These are phyloP conservation scores for Purpureocillium lavendulum DNA, from an alignment of 2,329 filamentous ascomycete genomes.

Conservation along the genomic window DNA sequence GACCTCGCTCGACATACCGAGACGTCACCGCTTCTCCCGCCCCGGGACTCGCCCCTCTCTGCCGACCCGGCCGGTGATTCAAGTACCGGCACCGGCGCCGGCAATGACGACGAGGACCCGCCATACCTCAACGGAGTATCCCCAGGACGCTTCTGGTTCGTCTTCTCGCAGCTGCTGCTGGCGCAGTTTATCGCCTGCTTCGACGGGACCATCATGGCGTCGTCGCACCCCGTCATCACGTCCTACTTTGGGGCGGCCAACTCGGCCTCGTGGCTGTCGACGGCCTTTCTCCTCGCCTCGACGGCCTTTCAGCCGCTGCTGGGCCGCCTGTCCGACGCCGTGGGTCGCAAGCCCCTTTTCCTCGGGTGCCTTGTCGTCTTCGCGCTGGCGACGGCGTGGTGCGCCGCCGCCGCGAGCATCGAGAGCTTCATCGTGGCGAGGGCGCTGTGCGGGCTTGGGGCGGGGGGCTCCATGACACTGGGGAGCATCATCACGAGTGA, in stretches of 20 bases:
- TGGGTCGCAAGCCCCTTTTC: slow-evolving; percentile 62
- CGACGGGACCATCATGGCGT: slow-evolving; percentile 75
- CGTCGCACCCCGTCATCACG: slow-evolving; percentile 72
- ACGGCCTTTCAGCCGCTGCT: slow-evolving; percentile 70
- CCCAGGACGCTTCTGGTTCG: slow-evolving; percentile 48
- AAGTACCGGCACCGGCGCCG: slow-evolving; percentile 1
- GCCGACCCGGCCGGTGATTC: slow-evolving; percentile 1
- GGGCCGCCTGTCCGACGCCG: slow-evolving; percentile 64
- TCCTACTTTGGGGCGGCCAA: slow-evolving; percentile 73
- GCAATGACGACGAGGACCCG: slow-evolving; percentile 3
- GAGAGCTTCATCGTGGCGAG: slow-evolving; percentile 62
- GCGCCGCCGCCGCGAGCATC: slow-evolving; percentile 58
- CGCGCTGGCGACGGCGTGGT: slow-evolving; percentile 57
- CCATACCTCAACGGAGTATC: slow-evolving; percentile 38
- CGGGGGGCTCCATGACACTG: slow-evolving; percentile 62
- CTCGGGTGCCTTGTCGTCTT: slow-evolving; percentile 57
- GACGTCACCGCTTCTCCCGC: slow-evolving; percentile 15
- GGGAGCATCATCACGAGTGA: slow-evolving; percentile 66
- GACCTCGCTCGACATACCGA: slow-evolving; percentile 8
- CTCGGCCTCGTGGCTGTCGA: slow-evolving; percentile 75
- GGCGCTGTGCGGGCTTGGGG: slow-evolving; percentile 64
- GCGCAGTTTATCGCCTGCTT: slow-evolving; percentile 56
- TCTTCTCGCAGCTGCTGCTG: slow-evolving; percentile 51
- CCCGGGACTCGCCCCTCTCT: slow-evolving; percentile 2
- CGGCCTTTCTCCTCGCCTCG: slow-evolving; percentile 67